These are phyloP conservation scores for Geosmithia morbida DNA, from an alignment of 2,329 filamentous ascomycete genomes.

Conservation along the genomic window DNA sequence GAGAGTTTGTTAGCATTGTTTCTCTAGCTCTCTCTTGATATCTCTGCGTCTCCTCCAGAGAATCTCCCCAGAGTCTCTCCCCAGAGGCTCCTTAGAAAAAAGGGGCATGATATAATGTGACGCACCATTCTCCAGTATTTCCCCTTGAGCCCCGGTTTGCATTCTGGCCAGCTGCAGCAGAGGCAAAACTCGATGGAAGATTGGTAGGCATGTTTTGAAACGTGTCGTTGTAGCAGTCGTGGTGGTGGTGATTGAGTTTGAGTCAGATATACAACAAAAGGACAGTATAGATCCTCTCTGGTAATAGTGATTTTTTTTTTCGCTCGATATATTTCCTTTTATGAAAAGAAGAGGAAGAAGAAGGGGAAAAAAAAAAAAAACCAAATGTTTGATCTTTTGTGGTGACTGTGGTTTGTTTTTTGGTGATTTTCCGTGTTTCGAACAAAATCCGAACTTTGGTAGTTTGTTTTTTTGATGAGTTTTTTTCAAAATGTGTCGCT, in stretches of 20 bases:
- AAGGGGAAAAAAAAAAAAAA: neutral
- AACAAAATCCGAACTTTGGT: neutral
- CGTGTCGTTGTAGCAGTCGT: neutral
- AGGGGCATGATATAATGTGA: conserved; percentile 6
- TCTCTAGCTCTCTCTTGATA: too few species aligned
- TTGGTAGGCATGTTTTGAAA: conserved; percentile 47
- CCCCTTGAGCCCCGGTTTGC: conserved; percentile 44
- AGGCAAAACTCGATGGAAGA: conserved; percentile 72
- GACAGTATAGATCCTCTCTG: neutral
- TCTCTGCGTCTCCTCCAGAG: too few species aligned
- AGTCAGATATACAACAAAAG: too few species aligned
- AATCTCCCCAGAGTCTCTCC: too few species aligned
- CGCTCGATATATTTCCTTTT: neutral
- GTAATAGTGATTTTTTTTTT: neutral
- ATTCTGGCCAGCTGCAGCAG: conserved; percentile 65
- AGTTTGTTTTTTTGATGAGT: neutral
- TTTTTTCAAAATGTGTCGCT: neutral
- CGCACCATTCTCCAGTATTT: conserved; percentile 56
- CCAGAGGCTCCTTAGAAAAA: too few species aligned
- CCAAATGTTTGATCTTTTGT: too few species aligned
- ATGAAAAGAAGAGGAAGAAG: too few species aligned
- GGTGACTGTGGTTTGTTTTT: too few species aligned
- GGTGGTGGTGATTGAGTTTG: too few species aligned
- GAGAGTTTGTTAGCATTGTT: too few species aligned
- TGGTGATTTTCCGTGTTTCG: neutral